Evolutionary conservation across 2,329 filamentous ascomycete genomes (phyloP), one percentile per base, ranked within the genome.

Genomic region (Xylaria sp.): DNA sequence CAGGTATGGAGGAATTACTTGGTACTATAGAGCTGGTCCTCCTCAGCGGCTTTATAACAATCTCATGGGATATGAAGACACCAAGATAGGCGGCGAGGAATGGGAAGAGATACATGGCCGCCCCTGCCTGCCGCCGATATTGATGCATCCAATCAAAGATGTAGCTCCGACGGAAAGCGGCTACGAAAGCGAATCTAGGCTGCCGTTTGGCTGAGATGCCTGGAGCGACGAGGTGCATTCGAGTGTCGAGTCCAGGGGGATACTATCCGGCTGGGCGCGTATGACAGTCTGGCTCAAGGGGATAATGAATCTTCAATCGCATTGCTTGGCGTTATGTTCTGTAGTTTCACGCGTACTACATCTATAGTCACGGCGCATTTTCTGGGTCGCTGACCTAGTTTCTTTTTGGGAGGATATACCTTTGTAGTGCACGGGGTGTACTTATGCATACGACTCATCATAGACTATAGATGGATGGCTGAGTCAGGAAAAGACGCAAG

Each of bases 11-110:
- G 88, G 88, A n/a, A 82, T 79, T 48, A 89, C 87, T 0, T 90
- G 88, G 88, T 89, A 90, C 78, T 89, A 85, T 78, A 84, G 87
- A 41, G 86, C 88, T 2, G 82, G 83, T 58, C 85, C 87, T 8
- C 87, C 88, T 1, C 86, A 86, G 74, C 82, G 87, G 51, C 76
- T 90, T 50, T 90, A 87, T 78, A 88, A 89, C 80, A 89, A 90
- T 79, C 89, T 87, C 84, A 84, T 90, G 81, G 88, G 88, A 23
- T 89, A 86, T 79, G 81, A 84, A 69, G 87, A 90, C 73, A 85
- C 82, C 13, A 83, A 78, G 13, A 80, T 88, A 25, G 88, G 88
- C 20, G 88, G 88, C 1, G 71, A 79, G 48, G 80, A 84, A 56
- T 90, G 88, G 88, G 88, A 90, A 76, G 80, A 82, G 68, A 75